Conservation (phyloP, 1,139 yeast species). For the Petasospora fabianii region DNA sequence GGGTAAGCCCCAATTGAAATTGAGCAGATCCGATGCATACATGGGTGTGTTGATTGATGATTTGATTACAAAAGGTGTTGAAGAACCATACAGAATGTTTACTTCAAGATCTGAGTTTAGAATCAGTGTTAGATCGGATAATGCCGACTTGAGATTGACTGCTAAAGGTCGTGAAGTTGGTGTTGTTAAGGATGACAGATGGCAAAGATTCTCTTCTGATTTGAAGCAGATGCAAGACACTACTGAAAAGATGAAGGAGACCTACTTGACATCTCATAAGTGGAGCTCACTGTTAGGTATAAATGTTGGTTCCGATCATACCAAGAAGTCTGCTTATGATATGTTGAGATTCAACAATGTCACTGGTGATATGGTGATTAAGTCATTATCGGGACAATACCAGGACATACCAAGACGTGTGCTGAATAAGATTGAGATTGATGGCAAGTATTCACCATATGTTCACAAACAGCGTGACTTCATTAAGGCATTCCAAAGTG, state of each 20-base stretch:
- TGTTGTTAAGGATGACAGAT: conserved; percentile 61
- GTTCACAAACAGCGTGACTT: conserved; percentile 67
- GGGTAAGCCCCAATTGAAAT: conserved; percentile 43
- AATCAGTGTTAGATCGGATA: conserved; percentile 85
- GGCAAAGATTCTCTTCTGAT: conserved; percentile 46
- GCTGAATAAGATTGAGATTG: conserved; percentile 62
- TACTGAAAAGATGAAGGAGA: conserved; percentile 40
- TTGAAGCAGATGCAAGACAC: conserved; percentile 42
- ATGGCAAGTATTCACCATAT: conserved; percentile 82
- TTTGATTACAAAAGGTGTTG: conserved; percentile 90
- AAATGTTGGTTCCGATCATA: conserved; percentile 34
- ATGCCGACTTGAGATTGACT: conserved; percentile 85
- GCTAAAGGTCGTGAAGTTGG: conserved; percentile 64
- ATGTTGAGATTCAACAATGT: conserved; percentile 46
- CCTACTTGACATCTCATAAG: conserved; percentile 27
- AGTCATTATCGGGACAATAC: conserved; percentile 11
- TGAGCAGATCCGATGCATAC: conserved; percentile 81
- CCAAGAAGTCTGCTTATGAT: conserved; percentile 45
- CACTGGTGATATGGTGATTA: conserved; percentile 22
- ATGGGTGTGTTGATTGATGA: conserved; percentile 93
- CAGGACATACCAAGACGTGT: conserved; percentile 48
- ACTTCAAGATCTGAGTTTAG: conserved; percentile 94
- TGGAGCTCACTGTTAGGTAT: conserved; percentile 51
- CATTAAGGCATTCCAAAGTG: conserved; percentile 75
- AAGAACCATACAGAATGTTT: conserved; percentile 97